Evolutionary conservation across 2,329 filamentous ascomycete species (phyloP).

Genomic region (Diplodia corticola): DNA sequence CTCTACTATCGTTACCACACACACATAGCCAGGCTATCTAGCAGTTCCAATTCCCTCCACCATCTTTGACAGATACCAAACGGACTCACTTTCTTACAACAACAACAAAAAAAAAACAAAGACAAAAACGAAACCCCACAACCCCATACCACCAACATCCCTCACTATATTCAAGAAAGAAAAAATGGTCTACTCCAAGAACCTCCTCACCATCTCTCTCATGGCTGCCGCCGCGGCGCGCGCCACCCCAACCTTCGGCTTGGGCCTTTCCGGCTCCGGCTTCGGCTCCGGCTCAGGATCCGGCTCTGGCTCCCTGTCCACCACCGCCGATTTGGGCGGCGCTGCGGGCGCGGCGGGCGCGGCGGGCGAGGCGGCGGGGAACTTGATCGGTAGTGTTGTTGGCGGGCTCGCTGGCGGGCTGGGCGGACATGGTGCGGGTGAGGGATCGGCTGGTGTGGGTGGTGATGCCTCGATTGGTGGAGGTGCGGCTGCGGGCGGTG

Average conservation of each 20-base stretch:
- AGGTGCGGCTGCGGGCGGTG: neutral
- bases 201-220: constrained; percentile 4
- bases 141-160: no score
- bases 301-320: neutral
- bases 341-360: neutral
- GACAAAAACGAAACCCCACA: no score
- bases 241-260: neutral
- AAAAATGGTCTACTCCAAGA: constrained; percentile 15
- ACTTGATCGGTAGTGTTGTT: neutral
- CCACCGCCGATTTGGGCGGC: neutral
- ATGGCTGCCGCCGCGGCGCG: neutral
- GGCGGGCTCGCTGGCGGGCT: neutral
- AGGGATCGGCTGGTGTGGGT: neutral
- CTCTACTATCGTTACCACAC: neutral
- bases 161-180: no score
- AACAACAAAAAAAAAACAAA: neutral
- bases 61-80: neutral
- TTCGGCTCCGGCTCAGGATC: neutral
- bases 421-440: neutral
- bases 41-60: neutral
- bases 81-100: neutral
- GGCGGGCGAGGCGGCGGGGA: neutral
- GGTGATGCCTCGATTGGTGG: no score
- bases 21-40: neutral
- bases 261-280: neutral